phyloP scores from a whole-genome alignment of 2,329 filamentous ascomycete genomes.

The Neonectria neomacrospora region DNA sequence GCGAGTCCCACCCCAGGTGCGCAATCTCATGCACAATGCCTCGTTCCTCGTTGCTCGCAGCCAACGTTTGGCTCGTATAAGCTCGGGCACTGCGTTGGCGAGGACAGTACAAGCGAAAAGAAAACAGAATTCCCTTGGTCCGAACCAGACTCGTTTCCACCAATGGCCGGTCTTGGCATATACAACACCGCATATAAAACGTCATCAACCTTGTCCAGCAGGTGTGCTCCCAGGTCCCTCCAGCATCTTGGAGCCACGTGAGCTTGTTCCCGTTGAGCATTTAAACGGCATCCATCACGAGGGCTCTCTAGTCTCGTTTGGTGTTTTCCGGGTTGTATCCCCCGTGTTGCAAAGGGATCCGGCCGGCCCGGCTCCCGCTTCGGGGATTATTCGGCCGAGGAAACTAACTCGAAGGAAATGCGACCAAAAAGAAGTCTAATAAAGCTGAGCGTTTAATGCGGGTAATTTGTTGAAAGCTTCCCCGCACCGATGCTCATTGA shows the following conservation, averaged over 20 bases:
- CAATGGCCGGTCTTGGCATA: not conserved
- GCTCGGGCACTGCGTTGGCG: not conserved
- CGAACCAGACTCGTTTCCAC: constrained; percentile 2
- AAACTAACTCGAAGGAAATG: not conserved
- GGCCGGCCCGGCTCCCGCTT: not conserved
- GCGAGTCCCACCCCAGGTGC: not conserved
- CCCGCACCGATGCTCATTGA: constrained; percentile 6
- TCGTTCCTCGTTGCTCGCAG: not conserved
- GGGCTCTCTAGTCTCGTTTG: not conserved
- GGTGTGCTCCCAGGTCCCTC: not conserved
- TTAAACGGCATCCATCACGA: not conserved
- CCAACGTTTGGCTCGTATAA: not conserved
- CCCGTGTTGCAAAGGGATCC: not conserved
- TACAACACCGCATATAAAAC: not conserved
- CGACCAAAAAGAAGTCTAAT: not conserved
- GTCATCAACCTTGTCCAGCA: not conserved
- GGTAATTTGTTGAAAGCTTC: not conserved
- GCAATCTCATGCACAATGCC: not conserved
- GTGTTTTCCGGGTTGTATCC: not conserved
- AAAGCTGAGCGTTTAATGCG: not conserved
- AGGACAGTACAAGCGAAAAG: not conserved
- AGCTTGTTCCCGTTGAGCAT: not conserved
- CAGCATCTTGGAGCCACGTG: not conserved
- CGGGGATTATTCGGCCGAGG: not conserved
- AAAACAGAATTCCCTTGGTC: not conserved